Evolutionary conservation across 148 eudicot species (phyloP).

Genomic region (Chenopodium formosanum): DNA sequence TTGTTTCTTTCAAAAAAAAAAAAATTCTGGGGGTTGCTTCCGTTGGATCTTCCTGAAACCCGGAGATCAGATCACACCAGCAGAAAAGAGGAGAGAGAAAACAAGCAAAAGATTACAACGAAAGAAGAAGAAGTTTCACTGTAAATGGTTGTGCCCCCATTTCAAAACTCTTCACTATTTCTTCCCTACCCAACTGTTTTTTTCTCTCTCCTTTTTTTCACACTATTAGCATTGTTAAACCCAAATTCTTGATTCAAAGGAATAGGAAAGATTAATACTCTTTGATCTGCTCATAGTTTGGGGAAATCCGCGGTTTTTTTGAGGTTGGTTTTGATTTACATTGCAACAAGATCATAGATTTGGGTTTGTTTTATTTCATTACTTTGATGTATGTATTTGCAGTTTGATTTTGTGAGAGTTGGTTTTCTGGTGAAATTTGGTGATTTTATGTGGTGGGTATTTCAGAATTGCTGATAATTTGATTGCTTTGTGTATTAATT

Average conservation of each 20-base stretch:
- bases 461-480: not conserved
- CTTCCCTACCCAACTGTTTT: conserved; percentile 16
- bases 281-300: conserved; percentile 6
- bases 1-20: conserved; percentile 4
- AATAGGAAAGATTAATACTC: not conserved
- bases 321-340: conserved; percentile 10
- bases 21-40: conserved; percentile 17
- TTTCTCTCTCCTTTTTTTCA: not conserved
- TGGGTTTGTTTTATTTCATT: conserved; percentile 3
- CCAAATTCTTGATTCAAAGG: not conserved
- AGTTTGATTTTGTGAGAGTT: conserved; percentile 10
- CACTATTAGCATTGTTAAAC: conserved; percentile 12
- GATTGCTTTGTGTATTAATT: not conserved
- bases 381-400: not conserved
- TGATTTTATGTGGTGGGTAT: conserved; percentile 15
- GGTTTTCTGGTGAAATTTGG: conserved; percentile 12
- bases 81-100: not conserved
- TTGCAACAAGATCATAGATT: conserved; percentile 8
- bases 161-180: conserved; percentile 22
- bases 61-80: conserved; percentile 34
- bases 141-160: not conserved
- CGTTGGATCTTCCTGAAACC: conserved; percentile 28
- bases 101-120: too few species aligned
- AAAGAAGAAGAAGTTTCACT: conserved; percentile 3
- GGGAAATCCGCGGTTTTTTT: not conserved